Percentiles rank a stretch among this genome's conserved stretches.
phyloP scores from a whole-genome alignment of 2,329 filamentous ascomycete species.

The Aspergillus quadrilineatus region DNA sequence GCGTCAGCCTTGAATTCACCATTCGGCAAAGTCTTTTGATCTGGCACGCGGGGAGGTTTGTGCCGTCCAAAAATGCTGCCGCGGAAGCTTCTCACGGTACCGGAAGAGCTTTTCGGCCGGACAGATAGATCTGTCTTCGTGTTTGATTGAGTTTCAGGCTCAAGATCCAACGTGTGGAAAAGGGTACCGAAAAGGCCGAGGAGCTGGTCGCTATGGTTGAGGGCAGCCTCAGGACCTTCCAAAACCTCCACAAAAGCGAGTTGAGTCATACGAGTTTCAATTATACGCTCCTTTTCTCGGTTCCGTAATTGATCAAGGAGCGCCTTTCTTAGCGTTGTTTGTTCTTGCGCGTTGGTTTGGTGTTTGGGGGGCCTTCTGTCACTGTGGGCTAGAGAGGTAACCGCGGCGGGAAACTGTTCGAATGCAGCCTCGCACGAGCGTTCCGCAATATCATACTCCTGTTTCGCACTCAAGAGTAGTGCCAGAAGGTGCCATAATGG shows the following conservation, averaged over 20 bases:
- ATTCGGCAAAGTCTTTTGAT: conserved; percentile 46
- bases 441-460: conserved; percentile 77
- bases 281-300: conserved; percentile 77
- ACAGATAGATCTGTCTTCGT: conserved; percentile 42
- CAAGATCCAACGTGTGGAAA: conserved; percentile 64
- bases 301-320: conserved; percentile 77
- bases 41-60: conserved; percentile 47
- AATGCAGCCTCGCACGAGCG: conserved; percentile 87
- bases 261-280: conserved; percentile 97
- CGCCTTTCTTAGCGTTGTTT: conserved; percentile 40
- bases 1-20: conserved; percentile 23
- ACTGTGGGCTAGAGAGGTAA: conserved; percentile 66
- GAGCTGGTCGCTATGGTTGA: conserved; percentile 84
- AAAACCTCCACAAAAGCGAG: conserved; percentile 77
- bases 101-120: conserved; percentile 67
- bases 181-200: conserved; percentile 77
- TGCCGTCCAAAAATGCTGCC: conserved; percentile 76
- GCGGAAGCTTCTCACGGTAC: conserved; percentile 67
- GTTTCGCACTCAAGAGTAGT: conserved; percentile 78
- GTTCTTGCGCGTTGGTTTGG: conserved; percentile 23
- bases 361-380: conserved; percentile 42
- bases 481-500: conserved; percentile 90
- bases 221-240: conserved; percentile 79
- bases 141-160: conserved; percentile 23
- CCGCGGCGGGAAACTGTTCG: conserved; percentile 76